Conservation (phyloP, 306 rosid species). For the Senna siamea region DNA sequence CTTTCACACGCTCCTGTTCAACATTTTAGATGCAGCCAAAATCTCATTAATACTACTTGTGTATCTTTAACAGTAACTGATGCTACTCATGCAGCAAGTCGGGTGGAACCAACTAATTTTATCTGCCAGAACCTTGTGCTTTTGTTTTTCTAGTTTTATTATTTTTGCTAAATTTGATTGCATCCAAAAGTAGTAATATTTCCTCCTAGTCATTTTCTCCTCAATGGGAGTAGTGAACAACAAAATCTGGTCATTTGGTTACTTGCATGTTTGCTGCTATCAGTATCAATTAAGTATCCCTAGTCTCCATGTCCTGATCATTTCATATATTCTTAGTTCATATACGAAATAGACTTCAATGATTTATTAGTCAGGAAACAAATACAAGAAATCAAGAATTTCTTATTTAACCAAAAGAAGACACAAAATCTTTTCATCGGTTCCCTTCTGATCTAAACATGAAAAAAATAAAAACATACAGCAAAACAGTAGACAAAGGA, state of each 20-base stretch:
- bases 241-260: background rate
- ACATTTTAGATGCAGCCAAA: background rate
- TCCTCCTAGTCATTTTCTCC: background rate
- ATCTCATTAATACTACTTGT: background rate
- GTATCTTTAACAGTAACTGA: background rate
- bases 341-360: background rate
- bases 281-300: background rate
- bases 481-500: background rate
- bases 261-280: too few relatives aligned
- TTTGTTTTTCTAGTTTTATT: background rate
- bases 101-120: too few relatives aligned
- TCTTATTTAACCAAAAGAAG: background rate
- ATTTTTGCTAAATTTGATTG: background rate
- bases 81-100: too few relatives aligned
- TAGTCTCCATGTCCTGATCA: background rate
- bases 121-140: too few relatives aligned
- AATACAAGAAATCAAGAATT: too few relatives aligned
- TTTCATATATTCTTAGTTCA: background rate
- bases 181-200: background rate
- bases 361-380: background rate
- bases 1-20: slow-evolving; percentile 86
- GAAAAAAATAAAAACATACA: too few relatives aligned
- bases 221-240: background rate
- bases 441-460: background rate
- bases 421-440: background rate